Percentiles rank a stretch among this genome's conserved stretches.
Evolutionary conservation across 306 rosid genomes (phyloP).

Genomic region (Citrullus amarus): DNA sequence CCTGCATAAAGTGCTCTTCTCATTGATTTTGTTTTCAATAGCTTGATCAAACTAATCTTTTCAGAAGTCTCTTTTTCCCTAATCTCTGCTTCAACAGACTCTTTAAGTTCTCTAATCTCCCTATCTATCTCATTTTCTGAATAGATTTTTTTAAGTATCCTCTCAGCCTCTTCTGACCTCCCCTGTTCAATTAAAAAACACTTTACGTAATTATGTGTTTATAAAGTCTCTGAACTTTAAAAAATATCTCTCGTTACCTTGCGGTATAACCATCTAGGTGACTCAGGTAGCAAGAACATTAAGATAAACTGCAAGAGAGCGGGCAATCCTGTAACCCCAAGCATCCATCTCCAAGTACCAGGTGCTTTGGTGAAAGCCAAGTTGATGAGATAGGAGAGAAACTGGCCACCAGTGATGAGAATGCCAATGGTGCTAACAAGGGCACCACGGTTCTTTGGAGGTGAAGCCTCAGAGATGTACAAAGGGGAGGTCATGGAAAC

Average conservation of each 20-base stretch:
- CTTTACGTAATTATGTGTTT: not conserved
- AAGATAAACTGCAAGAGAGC: constrained; percentile 51
- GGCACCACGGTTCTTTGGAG: constrained; percentile 76
- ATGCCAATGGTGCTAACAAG: constrained; percentile 54
- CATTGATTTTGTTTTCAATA: constrained; percentile 25
- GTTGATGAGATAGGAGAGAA: constrained; percentile 65
- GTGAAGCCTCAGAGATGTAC: constrained; percentile 77
- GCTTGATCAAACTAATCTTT: constrained; percentile 17
- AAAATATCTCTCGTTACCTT: constrained; percentile 23
- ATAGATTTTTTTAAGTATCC: constrained; percentile 38
- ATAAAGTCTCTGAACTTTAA: no score
- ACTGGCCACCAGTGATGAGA: constrained; percentile 71
- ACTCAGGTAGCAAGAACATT: constrained; percentile 67
- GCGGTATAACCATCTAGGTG: constrained; percentile 80
- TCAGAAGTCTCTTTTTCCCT: constrained; percentile 33
- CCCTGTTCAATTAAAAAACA: constrained; percentile 18
- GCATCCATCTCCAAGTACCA: constrained; percentile 91
- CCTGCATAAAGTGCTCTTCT: constrained; percentile 82
- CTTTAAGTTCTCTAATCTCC: constrained; percentile 46
- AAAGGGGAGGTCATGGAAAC: constrained; percentile 85
- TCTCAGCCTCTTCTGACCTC: constrained; percentile 41
- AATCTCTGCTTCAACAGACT: constrained; percentile 42
- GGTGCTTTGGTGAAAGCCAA: constrained; percentile 53
- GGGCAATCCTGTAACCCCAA: constrained; percentile 64
- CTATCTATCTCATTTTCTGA: constrained; percentile 35